phyloP scores from a whole-genome alignment of 805 yeast species.

The Blastobotrys robertii region DNA sequence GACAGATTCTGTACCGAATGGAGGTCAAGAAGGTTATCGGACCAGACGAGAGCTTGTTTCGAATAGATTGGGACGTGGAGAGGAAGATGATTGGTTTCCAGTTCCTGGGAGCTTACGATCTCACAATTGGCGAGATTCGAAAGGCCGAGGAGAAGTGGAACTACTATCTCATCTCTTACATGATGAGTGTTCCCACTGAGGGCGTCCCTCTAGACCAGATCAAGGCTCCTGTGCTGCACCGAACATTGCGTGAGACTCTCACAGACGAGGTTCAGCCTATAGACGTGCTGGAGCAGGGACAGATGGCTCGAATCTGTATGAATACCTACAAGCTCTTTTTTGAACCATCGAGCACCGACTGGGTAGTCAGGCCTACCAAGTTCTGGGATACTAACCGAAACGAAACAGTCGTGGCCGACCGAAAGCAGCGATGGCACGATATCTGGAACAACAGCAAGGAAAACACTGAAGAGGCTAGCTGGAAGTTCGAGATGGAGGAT shows the following conservation, averaged over 20 bases:
- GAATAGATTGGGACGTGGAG: conserved; percentile 58
- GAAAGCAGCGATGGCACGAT: conserved; percentile 25
- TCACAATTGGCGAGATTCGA: conserved; percentile 64
- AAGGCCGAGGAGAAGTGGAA: conserved; percentile 79
- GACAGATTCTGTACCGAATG: conserved; percentile 85
- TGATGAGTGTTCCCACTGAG: conserved; percentile 95
- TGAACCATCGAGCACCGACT: conserved; percentile 70
- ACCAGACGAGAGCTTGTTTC: conserved; percentile 88
- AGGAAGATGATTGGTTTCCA: conserved; percentile 54
- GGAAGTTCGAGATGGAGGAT: conserved; percentile 41
- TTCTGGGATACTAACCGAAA: conserved; percentile 12
- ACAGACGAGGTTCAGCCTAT: conserved; percentile 18
- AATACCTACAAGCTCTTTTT: conserved; percentile 74
- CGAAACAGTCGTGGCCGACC: conserved; percentile 5
- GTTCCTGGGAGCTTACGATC: conserved; percentile 60
- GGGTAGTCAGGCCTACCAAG: conserved; percentile 55
- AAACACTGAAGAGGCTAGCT: conserved; percentile 33
- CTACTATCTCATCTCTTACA: conserved; percentile 84
- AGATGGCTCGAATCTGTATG: conserved; percentile 70
- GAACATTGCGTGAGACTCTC: conserved; percentile 25
- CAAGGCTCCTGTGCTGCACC: conserved; percentile 66
- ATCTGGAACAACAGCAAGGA: conserved; percentile 34
- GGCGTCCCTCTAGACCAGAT: conserved; percentile 76
- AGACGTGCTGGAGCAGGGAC: conserved; percentile 57
- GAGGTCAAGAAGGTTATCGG: conserved; percentile 73